Base-by-base conservation (phyloP, 768 basidiomycete genomes). In the Amanita inopinata region DNA sequence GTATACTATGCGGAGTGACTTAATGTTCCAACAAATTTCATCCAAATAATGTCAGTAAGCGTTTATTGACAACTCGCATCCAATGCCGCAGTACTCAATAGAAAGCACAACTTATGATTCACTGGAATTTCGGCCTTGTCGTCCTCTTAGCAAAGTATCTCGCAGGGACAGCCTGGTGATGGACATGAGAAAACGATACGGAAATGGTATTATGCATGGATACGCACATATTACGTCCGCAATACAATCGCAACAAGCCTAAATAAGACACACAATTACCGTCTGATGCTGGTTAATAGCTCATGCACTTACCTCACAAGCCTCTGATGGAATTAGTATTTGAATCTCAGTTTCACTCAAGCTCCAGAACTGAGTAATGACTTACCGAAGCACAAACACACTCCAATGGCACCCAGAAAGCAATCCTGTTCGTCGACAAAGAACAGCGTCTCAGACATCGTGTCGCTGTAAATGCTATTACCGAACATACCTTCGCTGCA, bases 1-100 rank as follows among this genome's bases (percentile, higher is more conserved):
- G 43, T 64, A 62, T 45, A 62, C 63, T 1, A 59, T 67, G 56
- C 50, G 64, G 18, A 57, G 56, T 25, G 64, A 69, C 46, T 61
- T 69, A 30, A 51, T 69, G 58, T 67, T 57, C 40, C 56, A 58
- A 44, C 51, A 58, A 48, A 39, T 22, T 15, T 7, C 15, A 22
- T 10, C 4, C 20, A n/a, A n/a, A n/a, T n/a, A n/a, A n/a, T n/a
- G n/a, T n/a, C 23, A 35, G 5, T 27, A 43, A 33, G 18, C 5
- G 24, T n/a, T 14, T 28, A 6, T 40, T 24, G n/a, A n/a, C 3
- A 14, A 9, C n/a, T 27, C 22, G 17, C n/a, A 33, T 38, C 15
- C 19, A 15, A 9, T 15, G 38, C n/a, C n/a, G n/a, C n/a, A n/a
- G n/a, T n/a, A n/a, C n/a, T n/a, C n/a, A n/a, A n/a, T n/a, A n/a